These are phyloP conservation scores for Cephaloascus albidus DNA, from an alignment of 805 yeast species.

Conservation along the genomic window DNA sequence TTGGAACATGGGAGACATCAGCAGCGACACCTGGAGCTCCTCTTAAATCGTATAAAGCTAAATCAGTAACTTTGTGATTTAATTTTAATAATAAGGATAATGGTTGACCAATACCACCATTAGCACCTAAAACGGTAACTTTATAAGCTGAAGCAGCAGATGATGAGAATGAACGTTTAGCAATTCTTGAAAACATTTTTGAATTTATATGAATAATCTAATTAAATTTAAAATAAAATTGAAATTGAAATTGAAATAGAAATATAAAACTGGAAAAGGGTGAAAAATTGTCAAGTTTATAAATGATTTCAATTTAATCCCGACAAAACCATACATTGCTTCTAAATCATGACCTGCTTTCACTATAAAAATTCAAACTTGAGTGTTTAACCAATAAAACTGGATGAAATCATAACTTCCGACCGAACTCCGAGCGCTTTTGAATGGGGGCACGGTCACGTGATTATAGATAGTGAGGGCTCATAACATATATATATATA, in stretches of 20 bases:
- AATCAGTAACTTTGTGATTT: constrained; percentile 79
- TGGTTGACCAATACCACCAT: constrained; percentile 95
- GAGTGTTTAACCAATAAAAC: neutral
- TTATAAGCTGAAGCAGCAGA: constrained; percentile 57
- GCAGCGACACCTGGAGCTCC: constrained; percentile 98
- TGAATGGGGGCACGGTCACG: too few relatives aligned
- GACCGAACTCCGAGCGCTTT: neutral
- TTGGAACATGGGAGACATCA: constrained; percentile 88
- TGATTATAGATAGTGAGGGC: too few relatives aligned
- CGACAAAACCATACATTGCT: too few relatives aligned
- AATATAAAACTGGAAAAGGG: too few relatives aligned
- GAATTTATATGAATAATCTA: neutral
- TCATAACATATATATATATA: too few relatives aligned
- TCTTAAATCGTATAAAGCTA: constrained; percentile 80
- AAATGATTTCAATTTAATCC: too few relatives aligned
- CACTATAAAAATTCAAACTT: too few relatives aligned
- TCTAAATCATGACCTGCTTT: too few relatives aligned
- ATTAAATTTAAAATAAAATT: too few relatives aligned
- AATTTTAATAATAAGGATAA: constrained; percentile 74
- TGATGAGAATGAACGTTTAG: constrained; percentile 59
- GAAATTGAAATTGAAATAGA: too few relatives aligned
- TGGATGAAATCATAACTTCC: neutral
- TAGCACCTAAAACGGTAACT: constrained; percentile 75
- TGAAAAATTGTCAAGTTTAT: neutral
- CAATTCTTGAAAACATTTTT: constrained; percentile 48